A percentile compares a stretch with the other conserved stretches of the same genome.
phyloP scores from a whole-genome alignment of 2,329 filamentous ascomycete genomes.

The Colletotrichum tanaceti region DNA sequence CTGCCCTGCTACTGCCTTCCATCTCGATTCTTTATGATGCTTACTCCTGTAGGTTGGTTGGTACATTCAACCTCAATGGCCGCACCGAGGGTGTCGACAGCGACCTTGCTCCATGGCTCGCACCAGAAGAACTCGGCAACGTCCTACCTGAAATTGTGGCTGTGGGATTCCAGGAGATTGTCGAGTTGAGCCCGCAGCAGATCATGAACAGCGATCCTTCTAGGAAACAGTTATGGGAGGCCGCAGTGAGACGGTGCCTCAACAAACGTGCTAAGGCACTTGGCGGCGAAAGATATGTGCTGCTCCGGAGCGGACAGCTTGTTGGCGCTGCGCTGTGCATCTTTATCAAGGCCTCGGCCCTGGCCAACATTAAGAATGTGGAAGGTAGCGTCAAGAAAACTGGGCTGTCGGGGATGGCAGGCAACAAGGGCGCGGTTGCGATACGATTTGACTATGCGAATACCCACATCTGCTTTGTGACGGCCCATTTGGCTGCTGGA shows the following conservation, averaged over 20 bases:
- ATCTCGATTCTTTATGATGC: slow-evolving; percentile 41
- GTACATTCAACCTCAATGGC: slow-evolving; percentile 96
- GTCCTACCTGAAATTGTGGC: slow-evolving; percentile 86
- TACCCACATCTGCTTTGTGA: slow-evolving; percentile 94
- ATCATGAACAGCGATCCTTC: slow-evolving; percentile 98
- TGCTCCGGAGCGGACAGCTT: slow-evolving; percentile 90
- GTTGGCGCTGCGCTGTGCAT: slow-evolving; percentile 94
- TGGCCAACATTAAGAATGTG: slow-evolving; percentile 92
- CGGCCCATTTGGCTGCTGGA: slow-evolving; percentile 93
- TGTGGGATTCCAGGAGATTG: slow-evolving; percentile 96
- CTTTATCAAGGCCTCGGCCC: slow-evolving; percentile 82
- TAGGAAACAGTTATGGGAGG: slow-evolving; percentile 87
- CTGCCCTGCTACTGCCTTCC: no score
- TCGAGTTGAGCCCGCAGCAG: slow-evolving; percentile 96
- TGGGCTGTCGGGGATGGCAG: slow-evolving; percentile 95
- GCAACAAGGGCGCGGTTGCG: slow-evolving; percentile 97
- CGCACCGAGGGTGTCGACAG: slow-evolving; percentile 80
- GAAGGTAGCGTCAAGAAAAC: slow-evolving; percentile 95
- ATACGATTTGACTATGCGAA: slow-evolving; percentile 96
- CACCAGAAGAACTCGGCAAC: slow-evolving; percentile 68
- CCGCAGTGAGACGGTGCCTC: slow-evolving; percentile 79
- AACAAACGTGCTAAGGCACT: slow-evolving; percentile 75
- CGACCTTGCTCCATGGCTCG: slow-evolving; percentile 89
- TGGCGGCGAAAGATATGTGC: slow-evolving; percentile 83
- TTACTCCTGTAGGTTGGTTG: slow-evolving; percentile 64